Percentiles rank a stretch among this genome's conserved stretches.
These are phyloP conservation scores for Paraphoma sp. DNA, from an alignment of 2,329 filamentous ascomycete species.

Conservation along the genomic window DNA sequence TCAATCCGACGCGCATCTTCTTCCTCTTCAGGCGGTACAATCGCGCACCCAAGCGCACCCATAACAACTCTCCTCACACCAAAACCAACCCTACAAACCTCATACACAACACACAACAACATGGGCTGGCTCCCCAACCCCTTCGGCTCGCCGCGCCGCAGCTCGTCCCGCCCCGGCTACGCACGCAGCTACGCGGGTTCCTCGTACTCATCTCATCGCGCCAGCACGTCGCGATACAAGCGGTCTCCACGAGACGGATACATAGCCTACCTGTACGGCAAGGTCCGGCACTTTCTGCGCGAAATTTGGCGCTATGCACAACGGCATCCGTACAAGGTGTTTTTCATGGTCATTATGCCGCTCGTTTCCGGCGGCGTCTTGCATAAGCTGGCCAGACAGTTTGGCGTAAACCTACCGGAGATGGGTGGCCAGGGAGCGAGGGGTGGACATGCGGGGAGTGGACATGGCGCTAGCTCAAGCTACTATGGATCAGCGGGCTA, in stretches of 20 bases:
- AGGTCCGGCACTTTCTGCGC: slow-evolving; percentile 79
- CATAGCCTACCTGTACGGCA: slow-evolving; percentile 73
- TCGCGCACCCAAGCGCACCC: background rate
- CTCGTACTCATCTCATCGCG: slow-evolving; percentile 35
- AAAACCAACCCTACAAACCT: slow-evolving; percentile 14
- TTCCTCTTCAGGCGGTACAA: background rate
- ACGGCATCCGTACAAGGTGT: slow-evolving; percentile 84
- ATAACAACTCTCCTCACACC: slow-evolving; percentile 5
- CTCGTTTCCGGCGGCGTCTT: slow-evolving; percentile 84
- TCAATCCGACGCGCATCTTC: slow-evolving; percentile 10
- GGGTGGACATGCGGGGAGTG: slow-evolving; percentile 28
- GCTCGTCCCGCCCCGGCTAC: slow-evolving; percentile 37
- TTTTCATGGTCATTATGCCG: slow-evolving; percentile 89
- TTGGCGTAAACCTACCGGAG: slow-evolving; percentile 79
- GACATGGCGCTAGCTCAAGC: slow-evolving; percentile 29
- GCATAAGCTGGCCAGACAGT: slow-evolving; percentile 75
- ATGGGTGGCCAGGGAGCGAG: slow-evolving; percentile 40
- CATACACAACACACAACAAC: slow-evolving; percentile 8
- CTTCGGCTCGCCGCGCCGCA: slow-evolving; percentile 31
- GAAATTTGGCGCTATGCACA: slow-evolving; percentile 84
- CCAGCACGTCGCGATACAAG: slow-evolving; percentile 71
- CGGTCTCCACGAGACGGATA: slow-evolving; percentile 80
- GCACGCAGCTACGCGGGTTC: slow-evolving; percentile 39
- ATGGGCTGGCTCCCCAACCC: slow-evolving; percentile 48
- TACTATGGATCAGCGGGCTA: slow-evolving; percentile 57